A percentile compares a stretch with the other conserved stretches of the same genome.
phyloP scores from a whole-genome alignment of 768 basidiomycete species.

The Amanita polypyramis region DNA sequence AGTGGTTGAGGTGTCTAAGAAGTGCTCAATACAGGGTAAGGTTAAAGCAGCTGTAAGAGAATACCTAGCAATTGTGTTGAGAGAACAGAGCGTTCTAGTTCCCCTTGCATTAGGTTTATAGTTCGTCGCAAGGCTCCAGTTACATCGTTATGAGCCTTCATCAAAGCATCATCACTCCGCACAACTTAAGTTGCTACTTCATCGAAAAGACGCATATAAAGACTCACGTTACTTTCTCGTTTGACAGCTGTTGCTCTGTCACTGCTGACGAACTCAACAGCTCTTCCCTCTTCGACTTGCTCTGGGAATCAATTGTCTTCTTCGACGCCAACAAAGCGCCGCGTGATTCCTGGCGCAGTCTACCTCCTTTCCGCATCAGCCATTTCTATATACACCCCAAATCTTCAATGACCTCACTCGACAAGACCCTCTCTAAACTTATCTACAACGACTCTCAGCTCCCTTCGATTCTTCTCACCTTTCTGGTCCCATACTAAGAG shows the following conservation, averaged over 20 bases:
- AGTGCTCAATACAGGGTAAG: not conserved
- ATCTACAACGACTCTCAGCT: constrained; percentile 39
- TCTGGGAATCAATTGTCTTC: constrained; percentile 52
- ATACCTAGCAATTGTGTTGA: constrained; percentile 78
- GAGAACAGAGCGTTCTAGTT: constrained; percentile 83
- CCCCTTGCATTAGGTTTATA: constrained; percentile 77
- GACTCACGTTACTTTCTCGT: constrained; percentile 57
- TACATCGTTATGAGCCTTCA: constrained; percentile 83
- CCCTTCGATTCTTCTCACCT: constrained; percentile 38
- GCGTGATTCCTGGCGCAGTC: constrained; percentile 53
- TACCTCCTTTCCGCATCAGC: constrained; percentile 16
- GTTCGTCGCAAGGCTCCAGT: constrained; percentile 84
- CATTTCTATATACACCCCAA: not conserved
- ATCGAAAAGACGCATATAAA: not conserved
- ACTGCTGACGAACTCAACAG: constrained; percentile 44
- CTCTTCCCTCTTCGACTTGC: constrained; percentile 55
- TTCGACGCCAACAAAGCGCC: constrained; percentile 68
- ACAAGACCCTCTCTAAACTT: constrained; percentile 35
- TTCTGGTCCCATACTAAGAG: constrained; percentile 65
- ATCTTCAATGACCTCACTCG: constrained; percentile 27
- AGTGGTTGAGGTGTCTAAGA: constrained; percentile 65
- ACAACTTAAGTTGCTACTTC: not conserved
- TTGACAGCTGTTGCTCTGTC: constrained; percentile 34
- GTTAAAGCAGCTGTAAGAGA: not conserved
- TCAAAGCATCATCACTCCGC: constrained; percentile 69